Conservation (phyloP, 108 stramenopile genomes). For the Craspedostauros australis region DNA sequence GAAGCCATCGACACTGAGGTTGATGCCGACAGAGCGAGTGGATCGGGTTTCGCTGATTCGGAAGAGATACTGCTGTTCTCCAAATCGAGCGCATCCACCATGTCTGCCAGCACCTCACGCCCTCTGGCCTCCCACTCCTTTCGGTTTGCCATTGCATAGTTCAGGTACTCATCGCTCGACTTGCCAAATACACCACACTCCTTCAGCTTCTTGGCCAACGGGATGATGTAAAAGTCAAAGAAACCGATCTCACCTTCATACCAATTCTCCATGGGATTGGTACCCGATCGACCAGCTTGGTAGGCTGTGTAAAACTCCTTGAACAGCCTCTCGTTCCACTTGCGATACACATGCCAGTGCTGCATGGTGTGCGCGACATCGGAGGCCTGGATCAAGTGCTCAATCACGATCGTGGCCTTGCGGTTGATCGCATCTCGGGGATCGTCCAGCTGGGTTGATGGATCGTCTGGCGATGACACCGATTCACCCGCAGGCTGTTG, state of each 20-base stretch:
- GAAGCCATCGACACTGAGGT: too few relatives aligned
- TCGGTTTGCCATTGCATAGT: too few relatives aligned
- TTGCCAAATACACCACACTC: conserved; percentile 37
- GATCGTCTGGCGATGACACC: too few relatives aligned
- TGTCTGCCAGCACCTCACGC: too few relatives aligned
- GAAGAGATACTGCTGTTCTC: too few relatives aligned
- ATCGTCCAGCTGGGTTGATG: too few relatives aligned
- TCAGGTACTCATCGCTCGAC: too few relatives aligned
- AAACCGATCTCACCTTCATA: conserved; percentile 20
- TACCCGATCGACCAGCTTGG: conserved; percentile 12
- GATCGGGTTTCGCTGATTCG: too few relatives aligned
- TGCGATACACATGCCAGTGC: conserved; percentile 32
- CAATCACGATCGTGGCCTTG: conserved; percentile 28
- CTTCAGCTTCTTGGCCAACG: conserved; percentile 36
- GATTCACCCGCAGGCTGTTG: too few relatives aligned
- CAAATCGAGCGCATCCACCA: too few relatives aligned
- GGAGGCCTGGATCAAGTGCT: conserved; percentile 34
- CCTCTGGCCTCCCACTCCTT: too few relatives aligned
- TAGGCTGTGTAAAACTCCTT: conserved; percentile 25
- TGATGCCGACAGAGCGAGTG: too few relatives aligned
- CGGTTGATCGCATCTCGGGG: neutral
- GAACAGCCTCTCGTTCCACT: conserved; percentile 39
- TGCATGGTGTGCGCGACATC: conserved; percentile 48
- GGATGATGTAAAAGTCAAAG: conserved; percentile 45
- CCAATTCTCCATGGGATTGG: conserved; percentile 17